Base-by-base conservation (phyloP, 768 basidiomycete species). In the Xanthoconium purpureum region DNA sequence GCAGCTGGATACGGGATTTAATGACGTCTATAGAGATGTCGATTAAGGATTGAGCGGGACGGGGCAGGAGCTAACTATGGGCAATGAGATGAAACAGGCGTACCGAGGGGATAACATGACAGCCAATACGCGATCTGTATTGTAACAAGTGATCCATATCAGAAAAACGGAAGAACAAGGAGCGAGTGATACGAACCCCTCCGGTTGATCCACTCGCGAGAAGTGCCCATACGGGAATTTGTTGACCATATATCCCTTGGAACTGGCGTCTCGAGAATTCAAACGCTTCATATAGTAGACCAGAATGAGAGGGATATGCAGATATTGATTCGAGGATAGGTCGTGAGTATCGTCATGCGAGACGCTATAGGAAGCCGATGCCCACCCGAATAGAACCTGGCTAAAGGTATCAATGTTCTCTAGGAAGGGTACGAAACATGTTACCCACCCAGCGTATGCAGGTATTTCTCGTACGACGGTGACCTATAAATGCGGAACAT, bases 391-490 rank as follows among this genome's bases (percentile, higher is more conserved):
- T 89, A 89, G 62, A 89, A 91, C 47, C 88, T 91, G 38, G 50
- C 54, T 47, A 35, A 35, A 18, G 15, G 15, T 0, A 17, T 56
- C 15, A 46, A 33, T 42, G 28, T 17, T 37, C 36, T n/a, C 24
- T 8, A 10, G 33, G 24, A 4, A 20, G 32, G 1, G 42, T 7
- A 20, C 39, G 36, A 0, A 28, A 47, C 24, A 33, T 7, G 15
- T 24, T 10, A 50, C 60, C 30, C 47, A 71, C 85, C 90, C 94
- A 33, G 95, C 94, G 68, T 98, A 98, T 10, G 94, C 96, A 3
- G 97, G 97, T 36, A 98, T 94, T 72, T 99, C 97, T 62, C 95
- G 80, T 1, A 85, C 85, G 18, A 98, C 84, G 0, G 97, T 98
- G 13, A 94, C 80, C 94, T 95, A 64, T 11, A 37, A 29, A 29